Conservation (phyloP, 2,329 filamentous ascomycete genomes). For the Aspergillus sp. region DNA sequence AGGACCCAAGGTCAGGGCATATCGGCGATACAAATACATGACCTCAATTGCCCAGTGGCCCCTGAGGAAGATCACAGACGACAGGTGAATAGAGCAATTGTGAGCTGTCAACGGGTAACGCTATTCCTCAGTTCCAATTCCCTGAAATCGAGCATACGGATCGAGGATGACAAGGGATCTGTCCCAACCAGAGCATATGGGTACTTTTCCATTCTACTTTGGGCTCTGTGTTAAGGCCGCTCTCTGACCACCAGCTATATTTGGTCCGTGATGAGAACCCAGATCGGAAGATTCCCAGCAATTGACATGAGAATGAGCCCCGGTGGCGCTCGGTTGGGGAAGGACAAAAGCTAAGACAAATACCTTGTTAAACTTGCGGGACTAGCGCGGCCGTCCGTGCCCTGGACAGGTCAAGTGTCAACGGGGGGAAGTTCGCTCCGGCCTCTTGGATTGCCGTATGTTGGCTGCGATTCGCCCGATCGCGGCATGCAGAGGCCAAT, state of each 20-base stretch:
- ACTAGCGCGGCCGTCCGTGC: background rate
- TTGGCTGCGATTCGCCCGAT: background rate
- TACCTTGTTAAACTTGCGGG: no score
- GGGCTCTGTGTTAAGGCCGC: no score
- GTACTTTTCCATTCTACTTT: no score
- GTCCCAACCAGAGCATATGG: background rate
- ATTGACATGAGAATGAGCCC: background rate
- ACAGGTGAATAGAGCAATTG: background rate
- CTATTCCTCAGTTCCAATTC: background rate
- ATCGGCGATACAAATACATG: background rate
- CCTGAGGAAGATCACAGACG: background rate
- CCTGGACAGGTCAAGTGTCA: background rate
- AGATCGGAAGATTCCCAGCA: no score
- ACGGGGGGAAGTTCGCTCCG: no score
- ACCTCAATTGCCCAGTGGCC: background rate
- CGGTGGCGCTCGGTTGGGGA: background rate
- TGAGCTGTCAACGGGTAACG: background rate
- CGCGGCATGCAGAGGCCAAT: background rate
- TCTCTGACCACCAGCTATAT: background rate
- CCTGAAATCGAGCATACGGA: background rate
- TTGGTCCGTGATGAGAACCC: background rate
- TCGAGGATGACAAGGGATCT: background rate
- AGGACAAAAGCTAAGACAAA: background rate
- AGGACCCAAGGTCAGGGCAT: background rate
- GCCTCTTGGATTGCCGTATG: background rate